Conservation (phyloP, 805 yeast species). For the Ogataea paraovalis region DNA sequence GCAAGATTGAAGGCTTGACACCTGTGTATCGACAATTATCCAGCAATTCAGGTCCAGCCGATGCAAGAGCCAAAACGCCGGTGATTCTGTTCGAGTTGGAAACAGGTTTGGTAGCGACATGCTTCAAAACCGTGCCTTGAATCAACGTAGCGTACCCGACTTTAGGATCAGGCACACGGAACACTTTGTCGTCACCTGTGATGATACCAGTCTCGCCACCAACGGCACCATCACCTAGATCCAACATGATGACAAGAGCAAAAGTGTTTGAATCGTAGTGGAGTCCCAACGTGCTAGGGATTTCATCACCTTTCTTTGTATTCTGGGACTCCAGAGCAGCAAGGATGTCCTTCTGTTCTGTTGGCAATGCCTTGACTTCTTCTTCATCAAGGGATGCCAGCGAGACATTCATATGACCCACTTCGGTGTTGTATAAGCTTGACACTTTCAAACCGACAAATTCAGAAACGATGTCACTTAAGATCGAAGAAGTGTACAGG, state of each 20-base stretch:
- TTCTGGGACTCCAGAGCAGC: constrained; percentile 13
- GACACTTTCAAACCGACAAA: constrained; percentile 49
- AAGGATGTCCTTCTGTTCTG: constrained; percentile 15
- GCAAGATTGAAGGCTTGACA: constrained; percentile 25
- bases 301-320: not conserved
- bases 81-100: not conserved
- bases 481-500: constrained; percentile 50
- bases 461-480: constrained; percentile 40
- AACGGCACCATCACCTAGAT: not conserved
- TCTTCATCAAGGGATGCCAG: constrained; percentile 24
- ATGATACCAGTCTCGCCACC: not conserved
- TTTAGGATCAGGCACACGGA: not conserved
- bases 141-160: not conserved
- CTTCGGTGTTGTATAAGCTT: constrained; percentile 46
- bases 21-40: constrained; percentile 27
- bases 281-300: not conserved
- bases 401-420: constrained; percentile 46
- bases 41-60: constrained; percentile 18
- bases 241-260: not conserved
- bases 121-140: not conserved
- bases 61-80: not conserved
- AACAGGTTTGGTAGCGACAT: not conserved
- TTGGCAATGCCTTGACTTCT: constrained; percentile 9
- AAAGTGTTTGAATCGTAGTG: not conserved
- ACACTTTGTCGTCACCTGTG: not conserved